A percentile compares a stretch with the other conserved stretches of the same genome.
Evolutionary conservation across 2,329 filamentous ascomycete species (phyloP).

Genomic region (Exophiala oligosperma): DNA sequence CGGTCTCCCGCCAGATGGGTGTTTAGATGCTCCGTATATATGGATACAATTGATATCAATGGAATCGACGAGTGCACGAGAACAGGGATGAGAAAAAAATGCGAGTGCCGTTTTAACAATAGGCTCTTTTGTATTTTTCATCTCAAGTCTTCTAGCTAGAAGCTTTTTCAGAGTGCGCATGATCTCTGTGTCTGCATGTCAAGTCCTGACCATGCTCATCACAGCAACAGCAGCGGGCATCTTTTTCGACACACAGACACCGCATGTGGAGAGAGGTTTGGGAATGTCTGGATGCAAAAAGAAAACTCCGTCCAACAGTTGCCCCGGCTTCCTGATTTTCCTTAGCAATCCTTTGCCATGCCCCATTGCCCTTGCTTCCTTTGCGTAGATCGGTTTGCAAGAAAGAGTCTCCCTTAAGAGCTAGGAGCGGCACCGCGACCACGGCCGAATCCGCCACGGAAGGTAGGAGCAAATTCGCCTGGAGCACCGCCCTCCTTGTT

Average conservation of each 20-base stretch:
- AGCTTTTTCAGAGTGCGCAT: too few relatives aligned
- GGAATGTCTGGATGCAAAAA: neutral
- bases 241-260: neutral
- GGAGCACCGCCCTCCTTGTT: conserved; percentile 89
- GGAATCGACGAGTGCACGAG: too few relatives aligned
- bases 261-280: neutral
- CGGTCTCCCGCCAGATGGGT: too few relatives aligned
- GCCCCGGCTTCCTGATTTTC: neutral
- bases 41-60: too few relatives aligned
- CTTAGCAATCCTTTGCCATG: too few relatives aligned
- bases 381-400: neutral
- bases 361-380: too few relatives aligned
- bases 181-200: too few relatives aligned
- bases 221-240: neutral
- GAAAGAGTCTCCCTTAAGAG: conserved; percentile 3
- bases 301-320: neutral
- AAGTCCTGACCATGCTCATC: neutral
- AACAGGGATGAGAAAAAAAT: neutral
- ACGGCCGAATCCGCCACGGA: conserved; percentile 88
- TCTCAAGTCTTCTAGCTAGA: neutral
- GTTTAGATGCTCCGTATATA: too few relatives aligned
- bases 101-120: neutral
- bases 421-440: conserved; percentile 71
- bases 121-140: neutral
- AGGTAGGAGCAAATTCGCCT: conserved; percentile 87